Base-by-base conservation (phyloP, 2,329 filamentous ascomycete species). In the Pseudogymnoascus sp. region DNA sequence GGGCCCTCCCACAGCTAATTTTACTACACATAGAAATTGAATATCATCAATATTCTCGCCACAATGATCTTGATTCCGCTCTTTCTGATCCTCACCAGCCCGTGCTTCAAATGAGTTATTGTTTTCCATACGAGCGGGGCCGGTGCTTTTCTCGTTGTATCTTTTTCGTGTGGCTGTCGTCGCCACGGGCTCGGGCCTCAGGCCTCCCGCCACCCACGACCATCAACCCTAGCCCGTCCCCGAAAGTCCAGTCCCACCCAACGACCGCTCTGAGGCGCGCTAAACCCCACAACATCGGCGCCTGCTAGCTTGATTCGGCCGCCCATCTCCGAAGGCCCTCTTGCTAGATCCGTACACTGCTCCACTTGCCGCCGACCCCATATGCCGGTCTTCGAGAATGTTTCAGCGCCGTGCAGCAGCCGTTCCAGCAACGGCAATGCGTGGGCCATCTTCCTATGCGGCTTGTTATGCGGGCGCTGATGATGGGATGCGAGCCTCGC, bases 281-380 rank as follows among this genome's bases (percentile, higher is more conserved):
- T 57, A 57, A 57, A 57, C 50, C 50, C 50, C 50, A 57, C 50
- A 57, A 57, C 50, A 33, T 57, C 50, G 50, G 50, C 50, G 50
- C 50, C 50, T 33, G 50, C 50, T 57, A 57, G 50, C 50, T 57
- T 57, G 5, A 57, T 57, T 57, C 10, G 50, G 50, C 50, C 50
- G 50, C 50, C 50, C 50, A 57, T 57, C 50, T 57, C 50, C 50
- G 50, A 57, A 15, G 50, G 26, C 28, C 50, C 50, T 57, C 50
- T 57, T 33, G 17, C 26, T 57, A 11, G 28, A 57, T 57, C 50
- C 50, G 50, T 57, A 57, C n/a, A 13, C n/a, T 33, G 50, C 50
- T 57, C 50, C 50, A 57, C 50, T 57, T 57, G 26, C 50, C 50
- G 50, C 10, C 17, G 50, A 57, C 50, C 28, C 50, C 50, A 57